Evolutionary conservation across 1,284 basidiomycete species (phyloP).

Genomic region (Marasmius fiardii): DNA sequence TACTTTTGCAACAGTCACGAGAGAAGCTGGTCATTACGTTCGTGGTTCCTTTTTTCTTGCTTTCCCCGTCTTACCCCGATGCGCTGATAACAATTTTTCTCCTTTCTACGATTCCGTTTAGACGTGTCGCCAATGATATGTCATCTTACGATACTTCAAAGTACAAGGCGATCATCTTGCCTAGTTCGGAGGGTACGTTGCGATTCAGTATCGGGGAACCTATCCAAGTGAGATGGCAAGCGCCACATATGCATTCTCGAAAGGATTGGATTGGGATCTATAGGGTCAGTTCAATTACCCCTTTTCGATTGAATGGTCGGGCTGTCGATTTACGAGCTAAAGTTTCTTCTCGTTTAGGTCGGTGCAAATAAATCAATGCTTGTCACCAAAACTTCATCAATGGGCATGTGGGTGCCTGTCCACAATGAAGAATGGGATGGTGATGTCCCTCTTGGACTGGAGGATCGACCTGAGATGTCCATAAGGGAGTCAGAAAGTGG

Average conservation of each 20-base stretch:
- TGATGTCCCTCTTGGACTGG: constrained; percentile 63
- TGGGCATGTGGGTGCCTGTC: constrained; percentile 92
- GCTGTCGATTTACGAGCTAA: too few relatives aligned
- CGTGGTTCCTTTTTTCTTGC: constrained; percentile 26
- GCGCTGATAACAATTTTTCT: constrained; percentile 6
- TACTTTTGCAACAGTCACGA: constrained; percentile 86
- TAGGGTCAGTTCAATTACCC: constrained; percentile 40
- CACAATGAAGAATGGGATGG: constrained; percentile 94
- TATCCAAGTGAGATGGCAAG: constrained; percentile 85
- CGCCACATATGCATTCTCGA: constrained; percentile 85
- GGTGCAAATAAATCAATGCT: constrained; percentile 82
- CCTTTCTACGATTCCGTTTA: constrained; percentile 27
- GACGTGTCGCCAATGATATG: constrained; percentile 80
- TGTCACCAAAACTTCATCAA: constrained; percentile 83
- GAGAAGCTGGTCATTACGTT: constrained; percentile 89
- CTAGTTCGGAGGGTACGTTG: constrained; percentile 46
- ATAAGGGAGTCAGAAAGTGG: constrained; percentile 54
- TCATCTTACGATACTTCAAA: constrained; percentile 76
- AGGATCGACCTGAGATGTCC: constrained; percentile 28
- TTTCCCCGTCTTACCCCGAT: neutral
- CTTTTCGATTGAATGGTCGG: too few relatives aligned
- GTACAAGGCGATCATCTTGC: constrained; percentile 68
- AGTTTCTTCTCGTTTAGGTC: constrained; percentile 43
- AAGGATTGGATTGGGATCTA: constrained; percentile 98
- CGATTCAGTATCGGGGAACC: constrained; percentile 91